Conservation (phyloP, 2,329 filamentous ascomycete genomes). For the Neofusicoccum cordaticola region DNA sequence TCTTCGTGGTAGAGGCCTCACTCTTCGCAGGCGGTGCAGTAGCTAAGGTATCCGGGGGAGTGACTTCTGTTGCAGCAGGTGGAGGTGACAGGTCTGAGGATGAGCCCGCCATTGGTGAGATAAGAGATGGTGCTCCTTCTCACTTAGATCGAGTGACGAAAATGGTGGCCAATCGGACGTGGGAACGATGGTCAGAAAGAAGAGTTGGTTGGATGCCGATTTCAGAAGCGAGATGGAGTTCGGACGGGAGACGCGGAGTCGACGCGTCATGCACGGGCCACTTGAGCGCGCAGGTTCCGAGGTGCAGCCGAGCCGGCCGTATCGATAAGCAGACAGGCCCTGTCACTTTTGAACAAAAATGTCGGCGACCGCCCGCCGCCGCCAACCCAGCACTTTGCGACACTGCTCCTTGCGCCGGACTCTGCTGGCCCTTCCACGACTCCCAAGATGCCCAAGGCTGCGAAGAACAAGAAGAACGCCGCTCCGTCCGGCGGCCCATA, state of each 20-base stretch:
- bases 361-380: not conserved
- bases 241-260: constrained; percentile 1
- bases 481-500: constrained; percentile 43
- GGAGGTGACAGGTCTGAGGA: constrained; percentile 2
- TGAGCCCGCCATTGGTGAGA: not conserved
- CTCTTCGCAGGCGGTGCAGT: not conserved
- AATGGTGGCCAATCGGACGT: not conserved
- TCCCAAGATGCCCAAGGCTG: constrained; percentile 45
- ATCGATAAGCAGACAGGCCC: constrained; percentile 9
- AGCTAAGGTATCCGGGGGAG: not conserved
- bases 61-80: not conserved
- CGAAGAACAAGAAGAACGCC: constrained; percentile 37
- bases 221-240: constrained; percentile 1
- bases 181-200: not conserved
- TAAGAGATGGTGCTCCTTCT: not conserved
- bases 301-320: not conserved
- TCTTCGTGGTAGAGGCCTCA: not conserved
- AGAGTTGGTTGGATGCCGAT: not conserved
- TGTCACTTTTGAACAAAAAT: not conserved
- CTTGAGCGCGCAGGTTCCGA: not conserved
- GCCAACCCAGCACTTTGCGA: not conserved
- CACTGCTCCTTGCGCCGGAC: constrained; percentile 9
- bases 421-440: not conserved
- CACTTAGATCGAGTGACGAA: no score
- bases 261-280: constrained; percentile 8